Evolutionary conservation across 1,284 basidiomycete species (phyloP).

Genomic region (Rhodotorula sp.): DNA sequence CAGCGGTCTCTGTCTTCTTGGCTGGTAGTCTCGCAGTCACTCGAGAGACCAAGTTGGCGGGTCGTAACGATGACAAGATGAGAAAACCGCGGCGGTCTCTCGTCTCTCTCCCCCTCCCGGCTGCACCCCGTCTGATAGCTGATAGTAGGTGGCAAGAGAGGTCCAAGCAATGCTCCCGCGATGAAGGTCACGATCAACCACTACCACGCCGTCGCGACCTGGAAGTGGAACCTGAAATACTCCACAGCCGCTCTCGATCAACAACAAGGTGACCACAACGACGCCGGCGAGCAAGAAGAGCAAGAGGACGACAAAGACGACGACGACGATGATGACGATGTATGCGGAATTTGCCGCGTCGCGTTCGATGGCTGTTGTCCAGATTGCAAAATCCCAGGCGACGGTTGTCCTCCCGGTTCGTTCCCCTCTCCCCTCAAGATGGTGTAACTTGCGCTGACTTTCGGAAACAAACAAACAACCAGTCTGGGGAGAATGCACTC

Average conservation of each 20-base stretch:
- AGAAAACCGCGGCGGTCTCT: neutral
- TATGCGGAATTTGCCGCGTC: slow-evolving; percentile 90
- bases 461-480: slow-evolving; percentile 22
- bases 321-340: slow-evolving; percentile 71
- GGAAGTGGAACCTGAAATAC: slow-evolving; percentile 72
- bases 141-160: no score
- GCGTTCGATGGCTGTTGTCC: slow-evolving; percentile 91
- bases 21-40: neutral
- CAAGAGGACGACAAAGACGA: slow-evolving; percentile 58
- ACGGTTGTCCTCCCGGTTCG: slow-evolving; percentile 90
- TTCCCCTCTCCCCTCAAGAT: slow-evolving; percentile 36
- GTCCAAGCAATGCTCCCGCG: no score
- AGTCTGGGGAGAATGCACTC: slow-evolving; percentile 96
- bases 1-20: neutral
- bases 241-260: slow-evolving; percentile 48
- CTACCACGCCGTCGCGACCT: slow-evolving; percentile 80
- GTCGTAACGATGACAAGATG: neutral
- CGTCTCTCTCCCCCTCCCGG: no score
- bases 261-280: slow-evolving; percentile 3
- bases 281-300: slow-evolving; percentile 10
- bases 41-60: neutral
- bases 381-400: slow-evolving; percentile 89
- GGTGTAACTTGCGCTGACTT: neutral
- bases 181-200: slow-evolving; percentile 79
- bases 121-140: no score